Evolutionary conservation across 2,329 filamentous ascomycete genomes (phyloP).

Genomic region (Pseudocercospora macadamiae): DNA sequence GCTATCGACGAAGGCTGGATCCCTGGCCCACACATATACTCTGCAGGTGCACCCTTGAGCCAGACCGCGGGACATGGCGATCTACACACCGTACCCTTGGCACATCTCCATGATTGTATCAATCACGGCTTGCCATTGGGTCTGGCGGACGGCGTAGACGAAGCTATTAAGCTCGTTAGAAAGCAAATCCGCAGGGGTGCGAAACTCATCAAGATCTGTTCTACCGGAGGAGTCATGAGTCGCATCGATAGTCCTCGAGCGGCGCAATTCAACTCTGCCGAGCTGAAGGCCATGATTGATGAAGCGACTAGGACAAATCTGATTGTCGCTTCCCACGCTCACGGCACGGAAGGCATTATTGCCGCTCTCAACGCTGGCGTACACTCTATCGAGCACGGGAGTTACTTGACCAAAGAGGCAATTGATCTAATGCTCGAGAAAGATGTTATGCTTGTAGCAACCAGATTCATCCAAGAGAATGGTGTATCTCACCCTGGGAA

Average conservation of each 20-base stretch:
- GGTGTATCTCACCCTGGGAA: conserved; percentile 33
- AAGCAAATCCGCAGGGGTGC: conserved; percentile 22
- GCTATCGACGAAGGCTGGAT: conserved; percentile 51
- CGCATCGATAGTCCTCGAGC: conserved; percentile 27
- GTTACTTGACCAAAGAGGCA: conserved; percentile 52
- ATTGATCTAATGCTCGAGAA: conserved; percentile 52
- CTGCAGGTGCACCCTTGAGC: conserved; percentile 48
- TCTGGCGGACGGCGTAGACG: conserved; percentile 18
- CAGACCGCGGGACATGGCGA: conserved; percentile 57
- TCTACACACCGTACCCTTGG: conserved; percentile 43
- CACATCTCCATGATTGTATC: conserved; percentile 38
- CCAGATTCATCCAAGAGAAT: conserved; percentile 47
- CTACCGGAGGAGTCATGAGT: conserved; percentile 40
- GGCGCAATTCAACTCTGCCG: conserved; percentile 28
- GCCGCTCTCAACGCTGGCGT: conserved; percentile 51
- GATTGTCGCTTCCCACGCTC: conserved; percentile 40
- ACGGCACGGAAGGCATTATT: conserved; percentile 45
- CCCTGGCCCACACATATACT: conserved; percentile 56
- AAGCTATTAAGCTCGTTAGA: conserved; percentile 19
- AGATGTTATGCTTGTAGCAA: conserved; percentile 50
- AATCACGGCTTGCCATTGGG: conserved; percentile 36
- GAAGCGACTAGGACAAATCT: conserved; percentile 29
- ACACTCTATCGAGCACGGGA: conserved; percentile 54
- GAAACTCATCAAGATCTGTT: conserved; percentile 27
- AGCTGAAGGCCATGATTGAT: conserved; percentile 31